These are phyloP conservation scores for Pyronema omphalodes DNA, from an alignment of 495 filamentous ascomycete genomes.

Conservation along the genomic window DNA sequence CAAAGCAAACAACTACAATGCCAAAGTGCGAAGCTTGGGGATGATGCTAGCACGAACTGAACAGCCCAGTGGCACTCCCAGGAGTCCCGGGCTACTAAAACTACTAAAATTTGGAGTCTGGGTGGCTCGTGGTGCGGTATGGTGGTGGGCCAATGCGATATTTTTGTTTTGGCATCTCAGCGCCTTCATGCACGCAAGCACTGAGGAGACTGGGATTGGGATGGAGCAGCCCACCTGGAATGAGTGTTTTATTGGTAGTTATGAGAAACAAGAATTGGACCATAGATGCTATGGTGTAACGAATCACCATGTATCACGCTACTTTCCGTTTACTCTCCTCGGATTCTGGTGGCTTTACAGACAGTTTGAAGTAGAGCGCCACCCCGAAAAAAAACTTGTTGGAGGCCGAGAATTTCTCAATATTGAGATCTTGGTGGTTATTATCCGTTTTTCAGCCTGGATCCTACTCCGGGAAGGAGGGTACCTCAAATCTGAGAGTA, in stretches of 20 bases:
- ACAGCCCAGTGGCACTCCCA: neutral
- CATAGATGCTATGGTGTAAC: conserved; percentile 13
- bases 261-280: conserved; percentile 4
- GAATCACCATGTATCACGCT: conserved; percentile 7
- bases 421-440: conserved; percentile 7
- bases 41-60: conserved; percentile 19
- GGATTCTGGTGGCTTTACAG: conserved; percentile 17
- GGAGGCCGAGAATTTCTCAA: conserved; percentile 11
- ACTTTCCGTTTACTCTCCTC: conserved; percentile 11
- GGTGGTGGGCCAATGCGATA: conserved; percentile 14
- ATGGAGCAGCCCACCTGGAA: conserved; percentile 10
- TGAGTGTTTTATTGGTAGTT: conserved; percentile 6
- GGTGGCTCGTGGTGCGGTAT: conserved; percentile 14
- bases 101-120: conserved; percentile 9
- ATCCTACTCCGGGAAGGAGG: conserved; percentile 9
- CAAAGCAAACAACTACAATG: conserved; percentile 15
- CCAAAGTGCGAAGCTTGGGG: conserved; percentile 18
- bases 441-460: conserved; percentile 10
- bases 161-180: conserved; percentile 14
- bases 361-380: conserved; percentile 8
- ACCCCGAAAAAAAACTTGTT: conserved; percentile 18
- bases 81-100: neutral
- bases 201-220: conserved; percentile 2
- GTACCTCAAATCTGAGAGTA: neutral
- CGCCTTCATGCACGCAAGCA: neutral